phyloP scores from a whole-genome alignment of 768 basidiomycete species.

The Phanerodontia chrysosporium region DNA sequence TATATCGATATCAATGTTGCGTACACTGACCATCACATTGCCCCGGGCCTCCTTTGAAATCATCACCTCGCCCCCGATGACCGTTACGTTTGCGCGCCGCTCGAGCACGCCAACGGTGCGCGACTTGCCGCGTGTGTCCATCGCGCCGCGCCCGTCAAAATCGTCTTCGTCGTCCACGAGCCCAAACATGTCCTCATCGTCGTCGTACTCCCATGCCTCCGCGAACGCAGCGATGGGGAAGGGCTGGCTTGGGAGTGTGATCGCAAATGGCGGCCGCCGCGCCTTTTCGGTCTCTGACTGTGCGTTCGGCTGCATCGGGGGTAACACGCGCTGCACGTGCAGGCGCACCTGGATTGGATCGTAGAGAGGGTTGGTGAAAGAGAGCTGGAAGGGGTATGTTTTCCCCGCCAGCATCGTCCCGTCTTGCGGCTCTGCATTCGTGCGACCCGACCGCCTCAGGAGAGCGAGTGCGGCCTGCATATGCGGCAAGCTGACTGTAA shows the following conservation, averaged over 20 bases:
- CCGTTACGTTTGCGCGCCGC: slow-evolving; percentile 83
- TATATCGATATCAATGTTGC: not conserved
- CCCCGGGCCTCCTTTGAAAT: slow-evolving; percentile 78
- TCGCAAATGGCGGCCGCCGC: slow-evolving; percentile 69
- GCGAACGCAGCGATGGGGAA: slow-evolving; percentile 89
- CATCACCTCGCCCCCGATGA: slow-evolving; percentile 85
- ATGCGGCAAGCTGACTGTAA: slow-evolving; percentile 68
- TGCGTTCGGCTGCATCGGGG: slow-evolving; percentile 37
- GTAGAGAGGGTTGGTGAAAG: slow-evolving; percentile 91
- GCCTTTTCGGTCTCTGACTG: slow-evolving; percentile 42
- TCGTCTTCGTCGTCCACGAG: slow-evolving; percentile 37
- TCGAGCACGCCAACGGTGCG: slow-evolving; percentile 81
- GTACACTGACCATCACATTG: slow-evolving; percentile 58
- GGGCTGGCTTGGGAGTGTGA: slow-evolving; percentile 70
- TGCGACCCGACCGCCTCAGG: slow-evolving; percentile 29
- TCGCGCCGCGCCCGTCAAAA: slow-evolving; percentile 24
- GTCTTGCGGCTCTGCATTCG: slow-evolving; percentile 20
- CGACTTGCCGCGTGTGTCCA: slow-evolving; percentile 39
- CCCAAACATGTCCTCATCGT: slow-evolving; percentile 79
- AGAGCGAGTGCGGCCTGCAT: slow-evolving; percentile 34
- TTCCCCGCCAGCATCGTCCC: slow-evolving; percentile 60
- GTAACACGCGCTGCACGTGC: slow-evolving; percentile 61
- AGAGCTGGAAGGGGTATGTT: slow-evolving; percentile 85
- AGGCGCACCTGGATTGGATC: slow-evolving; percentile 93
- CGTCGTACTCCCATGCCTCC: slow-evolving; percentile 98